A percentile compares a stretch with the other conserved stretches of the same genome.
These are phyloP conservation scores for Rhizopogon vesiculosus DNA, from an alignment of 768 basidiomycete species.

Conservation along the genomic window DNA sequence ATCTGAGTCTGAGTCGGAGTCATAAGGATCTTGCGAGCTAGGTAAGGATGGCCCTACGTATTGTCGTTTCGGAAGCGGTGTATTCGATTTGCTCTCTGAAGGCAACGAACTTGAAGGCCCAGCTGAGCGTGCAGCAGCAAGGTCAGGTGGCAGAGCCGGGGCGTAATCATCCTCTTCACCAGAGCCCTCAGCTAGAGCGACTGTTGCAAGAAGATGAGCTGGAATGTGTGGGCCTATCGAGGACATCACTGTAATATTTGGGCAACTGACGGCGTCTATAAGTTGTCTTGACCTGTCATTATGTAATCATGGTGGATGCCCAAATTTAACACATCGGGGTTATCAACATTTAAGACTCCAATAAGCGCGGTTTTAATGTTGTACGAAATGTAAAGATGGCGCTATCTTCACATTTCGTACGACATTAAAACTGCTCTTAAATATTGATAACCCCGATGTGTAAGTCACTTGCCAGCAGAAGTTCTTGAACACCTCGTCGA, in stretches of 20 bases:
- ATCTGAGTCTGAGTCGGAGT: constrained; percentile 68
- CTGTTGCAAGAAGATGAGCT: constrained; percentile 33
- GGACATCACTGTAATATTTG: constrained; percentile 24
- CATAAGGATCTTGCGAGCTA: constrained; percentile 27
- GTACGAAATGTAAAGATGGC: no score
- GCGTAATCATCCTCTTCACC: constrained; percentile 62
- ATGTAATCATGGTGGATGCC: no score
- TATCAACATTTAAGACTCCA: no score
- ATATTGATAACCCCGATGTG: no score
- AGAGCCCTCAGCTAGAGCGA: constrained; percentile 15
- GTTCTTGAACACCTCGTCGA: no score
- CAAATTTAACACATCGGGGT: no score
- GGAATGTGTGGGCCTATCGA: constrained; percentile 57
- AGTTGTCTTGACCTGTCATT: neutral
- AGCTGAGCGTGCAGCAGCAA: constrained; percentile 41
- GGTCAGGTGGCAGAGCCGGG: constrained; percentile 72
- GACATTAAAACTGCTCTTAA: no score
- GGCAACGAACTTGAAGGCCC: constrained; percentile 15
- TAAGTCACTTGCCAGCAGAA: no score
- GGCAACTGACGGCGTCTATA: no score
- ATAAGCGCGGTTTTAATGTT: no score
- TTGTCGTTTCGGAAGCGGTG: constrained; percentile 27
- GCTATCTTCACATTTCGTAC: no score
- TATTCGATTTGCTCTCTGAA: constrained; percentile 16
- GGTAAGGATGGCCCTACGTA: constrained; percentile 54